Evolutionary conservation across 108 stramenopile genomes (phyloP), one percentile per base, ranked within the genome.

Genomic region (Conticribra guillardii): DNA sequence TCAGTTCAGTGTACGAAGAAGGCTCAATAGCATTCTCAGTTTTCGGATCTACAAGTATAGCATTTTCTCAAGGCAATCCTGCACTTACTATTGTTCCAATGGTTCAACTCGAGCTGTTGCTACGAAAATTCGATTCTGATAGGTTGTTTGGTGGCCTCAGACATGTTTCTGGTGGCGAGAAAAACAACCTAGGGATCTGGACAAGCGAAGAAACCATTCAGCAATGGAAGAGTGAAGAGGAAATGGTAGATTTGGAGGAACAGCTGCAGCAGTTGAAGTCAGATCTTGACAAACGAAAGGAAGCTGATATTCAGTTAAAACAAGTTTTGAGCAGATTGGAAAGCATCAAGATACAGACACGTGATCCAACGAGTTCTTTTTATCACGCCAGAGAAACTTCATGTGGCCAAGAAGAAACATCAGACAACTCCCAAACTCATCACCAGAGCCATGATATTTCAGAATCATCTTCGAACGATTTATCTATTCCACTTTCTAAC

Each of bases 101-200:
- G 74, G 32, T 31, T 2, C 69, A 71, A 19, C 67, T 76, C 50
- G 57, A 82, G 69, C 7, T 62, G 57, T 15, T 84, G 31, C 58
- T 63, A 52, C 23, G 79, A 75, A 52, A 69, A 55, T 50, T 65
- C 64, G 67, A 80, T 58, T 46, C 82, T 41, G 32, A 76, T 41
- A 52, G 74, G 52, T n/a, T 34, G 27, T 89, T 84, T 60, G 71
- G 59, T 3, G 56, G 60, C 2, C 52, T 89, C 57, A 65, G 70
- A 57, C 74, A 84, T 52, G 82, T 89, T 18, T 21, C 67, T 22
- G 53, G 62, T 50, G 76, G 69, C 33, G 27, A n/a, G 29, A 48
- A 57, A 21, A 69, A 74, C 28, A 61, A 48, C 2, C 37, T 26
- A 61, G 80, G 74, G 4, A 46, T 81, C 26, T 81, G 80, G 80